Conservation (phyloP, 345 rosid species). For the Moricandia moricandioides region DNA sequence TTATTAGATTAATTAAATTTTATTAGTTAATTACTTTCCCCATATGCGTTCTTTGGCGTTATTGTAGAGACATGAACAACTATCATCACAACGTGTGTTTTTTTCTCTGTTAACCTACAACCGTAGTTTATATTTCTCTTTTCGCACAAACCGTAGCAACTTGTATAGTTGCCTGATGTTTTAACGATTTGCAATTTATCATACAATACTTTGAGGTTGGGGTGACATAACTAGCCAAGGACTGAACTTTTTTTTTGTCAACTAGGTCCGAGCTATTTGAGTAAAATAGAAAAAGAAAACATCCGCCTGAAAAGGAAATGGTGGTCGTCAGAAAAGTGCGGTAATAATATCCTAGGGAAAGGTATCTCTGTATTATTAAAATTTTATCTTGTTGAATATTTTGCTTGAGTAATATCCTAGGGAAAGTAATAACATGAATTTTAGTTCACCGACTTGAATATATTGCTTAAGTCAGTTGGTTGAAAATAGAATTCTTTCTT, state of each 20-base stretch:
- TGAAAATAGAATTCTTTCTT: too few relatives aligned
- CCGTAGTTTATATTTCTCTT: background rate
- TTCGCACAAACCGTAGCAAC: background rate
- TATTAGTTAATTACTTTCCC: background rate
- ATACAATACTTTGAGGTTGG: background rate
- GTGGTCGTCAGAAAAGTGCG: background rate
- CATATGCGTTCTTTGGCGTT: conserved; percentile 22
- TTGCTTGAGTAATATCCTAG: background rate
- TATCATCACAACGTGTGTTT: background rate
- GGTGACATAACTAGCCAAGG: background rate
- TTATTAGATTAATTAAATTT: background rate
- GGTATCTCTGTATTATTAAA: background rate
- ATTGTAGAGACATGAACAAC: conserved; percentile 31
- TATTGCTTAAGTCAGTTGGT: too few relatives aligned
- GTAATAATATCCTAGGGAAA: conserved; percentile 6
- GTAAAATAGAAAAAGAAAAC: background rate
- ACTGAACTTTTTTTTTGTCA: too few relatives aligned
- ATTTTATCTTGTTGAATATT: background rate
- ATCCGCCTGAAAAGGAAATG: conserved; percentile 7
- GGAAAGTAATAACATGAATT: too few relatives aligned
- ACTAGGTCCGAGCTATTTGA: background rate
- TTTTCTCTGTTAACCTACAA: background rate
- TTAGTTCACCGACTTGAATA: too few relatives aligned
- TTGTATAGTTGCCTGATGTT: background rate
- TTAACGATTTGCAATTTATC: background rate